Evolutionary conservation across 2,329 filamentous ascomycete genomes (phyloP).

Genomic region (Penicillium glabrum): DNA sequence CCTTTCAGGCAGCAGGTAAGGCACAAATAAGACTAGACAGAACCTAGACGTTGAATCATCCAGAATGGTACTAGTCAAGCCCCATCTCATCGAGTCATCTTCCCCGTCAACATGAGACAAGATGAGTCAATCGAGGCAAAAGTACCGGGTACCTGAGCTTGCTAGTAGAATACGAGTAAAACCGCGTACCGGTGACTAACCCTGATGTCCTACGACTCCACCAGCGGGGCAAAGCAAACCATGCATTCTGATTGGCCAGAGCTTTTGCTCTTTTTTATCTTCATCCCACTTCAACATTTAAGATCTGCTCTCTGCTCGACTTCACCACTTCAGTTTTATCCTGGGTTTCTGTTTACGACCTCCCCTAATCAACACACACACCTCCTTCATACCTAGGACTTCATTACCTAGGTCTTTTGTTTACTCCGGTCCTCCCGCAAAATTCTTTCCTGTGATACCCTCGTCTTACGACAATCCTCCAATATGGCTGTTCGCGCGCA

Average conservation of each 20-base stretch:
- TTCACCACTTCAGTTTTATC: neutral
- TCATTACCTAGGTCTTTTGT: neutral
- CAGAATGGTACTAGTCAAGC: neutral
- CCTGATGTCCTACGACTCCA: slow-evolving; percentile 15
- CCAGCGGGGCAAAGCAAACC: slow-evolving; percentile 10
- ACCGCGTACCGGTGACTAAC: slow-evolving; percentile 7
- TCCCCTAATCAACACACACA: neutral
- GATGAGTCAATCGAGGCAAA: slow-evolving; percentile 19
- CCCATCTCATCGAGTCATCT: slow-evolving; percentile 3
- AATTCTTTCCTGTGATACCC: slow-evolving; percentile 7
- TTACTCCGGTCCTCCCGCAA: neutral
- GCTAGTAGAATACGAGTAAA: fast-evolving
- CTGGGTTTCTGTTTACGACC: neutral
- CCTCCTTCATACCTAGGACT: neutral
- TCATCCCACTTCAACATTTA: slow-evolving; percentile 17
- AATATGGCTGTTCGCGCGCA: slow-evolving; percentile 50
- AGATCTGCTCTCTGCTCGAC: slow-evolving; percentile 12
- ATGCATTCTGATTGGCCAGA: slow-evolving; percentile 17
- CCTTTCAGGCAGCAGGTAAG: too few species aligned
- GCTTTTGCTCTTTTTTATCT: slow-evolving; percentile 24
- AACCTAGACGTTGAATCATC: neutral
- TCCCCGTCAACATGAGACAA: slow-evolving; percentile 24
- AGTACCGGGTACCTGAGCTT: slow-evolving; percentile 4
- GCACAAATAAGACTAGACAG: too few species aligned
- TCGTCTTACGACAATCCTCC: slow-evolving; percentile 4